phyloP scores from a whole-genome alignment of 2,329 filamentous ascomycete species.

The Penicillium rolfsii region DNA sequence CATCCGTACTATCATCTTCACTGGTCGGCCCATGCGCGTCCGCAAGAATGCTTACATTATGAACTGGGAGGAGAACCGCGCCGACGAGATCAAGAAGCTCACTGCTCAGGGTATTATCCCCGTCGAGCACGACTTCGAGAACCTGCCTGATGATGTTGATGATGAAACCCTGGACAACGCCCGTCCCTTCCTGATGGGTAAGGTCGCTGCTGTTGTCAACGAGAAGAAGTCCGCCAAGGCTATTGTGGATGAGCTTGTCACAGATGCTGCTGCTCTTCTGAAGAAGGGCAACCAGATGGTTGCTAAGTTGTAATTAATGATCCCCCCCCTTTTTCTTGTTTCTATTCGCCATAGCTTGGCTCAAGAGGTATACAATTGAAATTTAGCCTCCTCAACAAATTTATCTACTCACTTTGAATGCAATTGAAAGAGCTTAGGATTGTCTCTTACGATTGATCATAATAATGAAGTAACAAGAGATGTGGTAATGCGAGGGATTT shows the following conservation, averaged over 20 bases:
- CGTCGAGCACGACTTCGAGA: conserved; percentile 92
- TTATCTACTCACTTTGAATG: neutral
- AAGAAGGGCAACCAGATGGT: conserved; percentile 68
- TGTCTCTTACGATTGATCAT: too few relatives aligned
- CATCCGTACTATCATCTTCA: conserved; percentile 97
- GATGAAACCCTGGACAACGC: conserved; percentile 92
- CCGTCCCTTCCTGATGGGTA: conserved; percentile 92
- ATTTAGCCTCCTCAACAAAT: neutral
- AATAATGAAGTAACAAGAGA: neutral
- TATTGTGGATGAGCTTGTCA: conserved; percentile 92
- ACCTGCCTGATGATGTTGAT: conserved; percentile 69
- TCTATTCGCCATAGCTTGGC: conserved; percentile 10
- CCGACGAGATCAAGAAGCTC: conserved; percentile 87
- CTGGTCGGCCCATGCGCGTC: conserved; percentile 89
- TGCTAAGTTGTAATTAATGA: conserved; percentile 66
- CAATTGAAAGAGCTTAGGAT: neutral
- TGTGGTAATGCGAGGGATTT: too few relatives aligned
- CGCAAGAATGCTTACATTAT: conserved; percentile 90
- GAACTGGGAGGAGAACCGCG: conserved; percentile 94
- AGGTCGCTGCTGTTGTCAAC: conserved; percentile 90
- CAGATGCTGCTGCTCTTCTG: conserved; percentile 73
- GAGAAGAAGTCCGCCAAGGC: conserved; percentile 89
- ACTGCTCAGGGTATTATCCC: conserved; percentile 88
- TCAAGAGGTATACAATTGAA: neutral
- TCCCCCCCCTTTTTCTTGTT: conserved; percentile 14